Percentiles rank a stretch among this genome's conserved stretches.
phyloP scores from a whole-genome alignment of 176 grass and related monocot genomes.

The Phyllostachys edulis region DNA sequence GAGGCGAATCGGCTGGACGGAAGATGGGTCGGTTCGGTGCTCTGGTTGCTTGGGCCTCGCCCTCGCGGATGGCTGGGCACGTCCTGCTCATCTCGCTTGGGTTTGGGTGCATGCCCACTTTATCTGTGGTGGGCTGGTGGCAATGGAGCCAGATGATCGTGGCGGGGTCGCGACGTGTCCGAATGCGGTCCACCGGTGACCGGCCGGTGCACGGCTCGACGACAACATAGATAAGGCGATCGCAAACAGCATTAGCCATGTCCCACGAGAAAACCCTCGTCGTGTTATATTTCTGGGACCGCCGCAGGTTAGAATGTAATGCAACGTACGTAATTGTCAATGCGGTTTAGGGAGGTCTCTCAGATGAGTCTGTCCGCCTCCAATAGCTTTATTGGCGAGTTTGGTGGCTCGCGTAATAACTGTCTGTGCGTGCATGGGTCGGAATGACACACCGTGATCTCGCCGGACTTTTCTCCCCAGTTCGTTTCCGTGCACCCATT shows the following conservation, averaged over 20 bases:
- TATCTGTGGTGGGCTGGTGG: conserved; percentile 15
- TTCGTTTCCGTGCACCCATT: not conserved
- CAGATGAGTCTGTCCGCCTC: not conserved
- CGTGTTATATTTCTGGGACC: not conserved
- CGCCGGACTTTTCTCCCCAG: not conserved
- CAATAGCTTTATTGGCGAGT: not conserved
- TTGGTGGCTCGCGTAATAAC: not conserved
- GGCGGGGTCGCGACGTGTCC: conserved; percentile 36
- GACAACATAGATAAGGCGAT: not conserved
- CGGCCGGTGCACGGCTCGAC: not conserved
- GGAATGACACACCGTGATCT: not conserved
- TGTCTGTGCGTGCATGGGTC: not conserved
- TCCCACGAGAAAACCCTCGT: not conserved
- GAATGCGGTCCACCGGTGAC: conserved; percentile 17
- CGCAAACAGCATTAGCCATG: not conserved
- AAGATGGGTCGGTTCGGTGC: not conserved
- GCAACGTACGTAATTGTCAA: not conserved
- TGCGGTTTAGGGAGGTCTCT: not conserved
- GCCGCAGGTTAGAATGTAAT: not conserved
- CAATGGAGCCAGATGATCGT: conserved; percentile 42
- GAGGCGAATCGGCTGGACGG: not conserved
- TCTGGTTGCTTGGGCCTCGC: not conserved
- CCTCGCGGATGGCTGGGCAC: not conserved
- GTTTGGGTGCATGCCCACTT: too few relatives aligned
- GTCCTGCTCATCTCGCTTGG: too few relatives aligned